A percentile compares a stretch with the other conserved stretches of the same genome.
Conservation (phyloP, 176 grass and related monocot species). For the Bonia amplexicaulis region DNA sequence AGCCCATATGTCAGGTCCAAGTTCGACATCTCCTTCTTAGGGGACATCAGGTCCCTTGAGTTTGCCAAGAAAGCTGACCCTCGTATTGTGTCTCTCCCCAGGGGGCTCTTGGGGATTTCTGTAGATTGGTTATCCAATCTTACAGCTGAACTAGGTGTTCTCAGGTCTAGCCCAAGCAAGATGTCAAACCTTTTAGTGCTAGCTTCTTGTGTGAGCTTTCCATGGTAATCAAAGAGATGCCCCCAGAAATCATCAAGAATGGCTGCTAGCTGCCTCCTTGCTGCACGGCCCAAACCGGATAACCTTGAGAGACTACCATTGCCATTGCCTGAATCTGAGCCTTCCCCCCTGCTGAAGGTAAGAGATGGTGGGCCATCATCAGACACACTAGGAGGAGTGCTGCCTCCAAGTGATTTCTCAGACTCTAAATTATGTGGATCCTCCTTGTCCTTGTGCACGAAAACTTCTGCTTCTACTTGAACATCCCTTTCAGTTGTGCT, state of each 20-base stretch:
- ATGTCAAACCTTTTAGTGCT: slow-evolving; percentile 61
- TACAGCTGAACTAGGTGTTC: slow-evolving; percentile 48
- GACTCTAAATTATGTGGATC: slow-evolving; percentile 33
- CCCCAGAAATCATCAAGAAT: slow-evolving; percentile 97
- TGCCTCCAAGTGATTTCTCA: slow-evolving; percentile 38
- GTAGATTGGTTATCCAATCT: slow-evolving; percentile 55
- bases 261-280: slow-evolving; percentile 68
- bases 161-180: slow-evolving; percentile 69
- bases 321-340: slow-evolving; percentile 57
- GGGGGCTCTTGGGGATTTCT: slow-evolving; percentile 53
- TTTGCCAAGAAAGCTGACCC: slow-evolving; percentile 33
- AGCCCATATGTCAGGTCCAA: slow-evolving; percentile 74
- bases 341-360: slow-evolving; percentile 53
- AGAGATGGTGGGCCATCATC: slow-evolving; percentile 59
- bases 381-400: slow-evolving; percentile 10
- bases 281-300: slow-evolving; percentile 90
- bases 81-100: slow-evolving; percentile 48
- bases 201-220: slow-evolving; percentile 72
- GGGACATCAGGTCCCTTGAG: slow-evolving; percentile 40
- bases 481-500: slow-evolving; percentile 49
- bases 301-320: slow-evolving; percentile 69
- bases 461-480: slow-evolving; percentile 46
- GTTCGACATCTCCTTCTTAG: slow-evolving; percentile 41
- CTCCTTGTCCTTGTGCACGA: slow-evolving; percentile 39
- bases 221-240: slow-evolving; percentile 93